A percentile compares a stretch with the other conserved stretches of the same genome.
These are phyloP conservation scores for Tricholoma hemisulphureum DNA, from an alignment of 768 basidiomycete species.

Conservation along the genomic window DNA sequence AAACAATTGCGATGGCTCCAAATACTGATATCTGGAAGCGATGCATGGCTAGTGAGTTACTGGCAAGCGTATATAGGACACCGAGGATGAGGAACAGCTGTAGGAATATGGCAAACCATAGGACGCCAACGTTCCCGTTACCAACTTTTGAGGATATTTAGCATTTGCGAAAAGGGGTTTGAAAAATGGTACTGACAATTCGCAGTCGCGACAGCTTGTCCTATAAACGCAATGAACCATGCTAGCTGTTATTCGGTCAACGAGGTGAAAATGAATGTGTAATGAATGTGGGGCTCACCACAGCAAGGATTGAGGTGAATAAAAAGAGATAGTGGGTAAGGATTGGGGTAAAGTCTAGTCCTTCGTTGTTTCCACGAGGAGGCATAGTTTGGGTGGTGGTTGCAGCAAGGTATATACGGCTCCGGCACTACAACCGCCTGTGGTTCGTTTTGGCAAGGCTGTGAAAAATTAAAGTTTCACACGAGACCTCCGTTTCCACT, in stretches of 20 bases:
- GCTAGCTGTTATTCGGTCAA: slow-evolving; percentile 51
- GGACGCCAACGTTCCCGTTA: slow-evolving; percentile 51
- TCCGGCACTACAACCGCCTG: neutral
- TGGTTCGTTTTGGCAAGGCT: neutral
- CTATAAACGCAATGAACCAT: slow-evolving; percentile 79
- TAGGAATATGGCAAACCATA: slow-evolving; percentile 87
- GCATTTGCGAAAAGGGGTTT: slow-evolving; percentile 3
- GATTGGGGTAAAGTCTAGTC: slow-evolving; percentile 87
- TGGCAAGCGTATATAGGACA: slow-evolving; percentile 75
- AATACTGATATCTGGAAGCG: slow-evolving; percentile 90
- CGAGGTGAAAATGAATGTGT: slow-evolving; percentile 21
- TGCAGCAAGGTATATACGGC: neutral
- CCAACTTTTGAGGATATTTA: slow-evolving; percentile 29
- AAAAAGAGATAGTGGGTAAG: slow-evolving; percentile 90
- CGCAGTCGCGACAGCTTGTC: slow-evolving; percentile 64
- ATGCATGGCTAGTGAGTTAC: slow-evolving; percentile 89
- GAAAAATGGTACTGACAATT: slow-evolving; percentile 37
- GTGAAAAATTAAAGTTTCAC: neutral
- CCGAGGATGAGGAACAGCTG: slow-evolving; percentile 71
- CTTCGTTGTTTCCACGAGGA: slow-evolving; percentile 55
- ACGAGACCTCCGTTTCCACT: neutral
- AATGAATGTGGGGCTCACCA: slow-evolving; percentile 49
- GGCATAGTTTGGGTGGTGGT: slow-evolving; percentile 35
- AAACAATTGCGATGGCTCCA: slow-evolving; percentile 83
- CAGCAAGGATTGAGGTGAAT: slow-evolving; percentile 77